Evolutionary conservation across 441 rosid genomes (phyloP), one percentile per base, ranked within the genome.

Genomic region (Mallotus japonicus): DNA sequence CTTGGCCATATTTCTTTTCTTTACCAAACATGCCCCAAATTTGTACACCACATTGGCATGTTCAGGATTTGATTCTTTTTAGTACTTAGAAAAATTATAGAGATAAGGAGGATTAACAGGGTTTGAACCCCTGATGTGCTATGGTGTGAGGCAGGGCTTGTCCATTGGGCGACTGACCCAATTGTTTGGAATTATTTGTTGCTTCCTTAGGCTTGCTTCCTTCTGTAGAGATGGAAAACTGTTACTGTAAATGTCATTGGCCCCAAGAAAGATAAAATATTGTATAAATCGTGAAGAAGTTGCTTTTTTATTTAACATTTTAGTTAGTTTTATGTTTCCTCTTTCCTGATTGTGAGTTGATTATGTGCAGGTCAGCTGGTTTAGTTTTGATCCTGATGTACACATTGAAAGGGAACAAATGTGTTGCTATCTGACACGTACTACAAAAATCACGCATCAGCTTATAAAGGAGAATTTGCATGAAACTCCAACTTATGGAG

Each of bases 401-500:
- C 99, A 91, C 73, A 75, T 87, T 67, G 96, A 88, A 86, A 91
- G 95, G 88, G 96, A 90, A 76, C 99, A 95, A 83, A 91, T 91
- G 96, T 84, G 92, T 79, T 95, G 99, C 87, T 88, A 95, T 84
- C 83, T 95, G 50, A 95, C 99, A 12, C 95, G 98, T 49, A 95
- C 99, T 17, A 91, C 98, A 12, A 83, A 88, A 80, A 72, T 60
- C 62, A 95, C 99, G 13, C 99, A 95, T 77, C 90, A 91, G 84
- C 83, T 95, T 87, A 95, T 95, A 75, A 83, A 77, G 83, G 95
- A 95, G 22, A 95, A 92, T 82, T 85, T 95, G 88, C 97, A 91
- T 75, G 99, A 92, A 82, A 92, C 98, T 80, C 99, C 99, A 78
- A 95, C 99, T 64, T 95, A 95, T 85, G 99, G 99, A 77, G 99